Percentiles rank a stretch among this genome's conserved stretches.
These are phyloP conservation scores for Capronia americana DNA, from an alignment of 2,329 filamentous ascomycete genomes.

Conservation along the genomic window DNA sequence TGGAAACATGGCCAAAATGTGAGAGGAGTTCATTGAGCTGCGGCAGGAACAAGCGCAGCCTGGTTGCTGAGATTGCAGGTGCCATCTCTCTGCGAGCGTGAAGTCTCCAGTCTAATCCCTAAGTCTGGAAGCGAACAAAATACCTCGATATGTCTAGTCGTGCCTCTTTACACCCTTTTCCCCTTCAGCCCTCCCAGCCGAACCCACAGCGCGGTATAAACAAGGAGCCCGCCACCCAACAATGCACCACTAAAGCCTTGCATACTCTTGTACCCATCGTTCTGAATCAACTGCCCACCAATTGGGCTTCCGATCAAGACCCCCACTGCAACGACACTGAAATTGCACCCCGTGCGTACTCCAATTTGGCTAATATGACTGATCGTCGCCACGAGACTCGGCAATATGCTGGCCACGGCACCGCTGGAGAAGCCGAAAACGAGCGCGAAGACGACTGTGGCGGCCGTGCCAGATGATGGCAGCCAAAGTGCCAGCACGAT, in stretches of 20 bases:
- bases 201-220: constrained; percentile 48
- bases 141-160: neutral
- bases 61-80: neutral
- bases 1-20: neutral
- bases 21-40: neutral
- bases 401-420: constrained; percentile 67
- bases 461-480: constrained; percentile 58
- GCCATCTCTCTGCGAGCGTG: neutral
- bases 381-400: constrained; percentile 72
- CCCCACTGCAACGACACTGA: constrained; percentile 68
- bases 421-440: constrained; percentile 75
- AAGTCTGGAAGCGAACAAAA: neutral
- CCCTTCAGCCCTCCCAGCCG: constrained; percentile 42
- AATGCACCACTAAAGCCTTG: constrained; percentile 70
- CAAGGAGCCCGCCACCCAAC: constrained; percentile 50
- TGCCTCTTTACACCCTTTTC: constrained; percentile 31
- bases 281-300: constrained; percentile 65
- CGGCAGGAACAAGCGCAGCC: constrained; percentile 1
- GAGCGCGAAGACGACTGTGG: constrained; percentile 67
- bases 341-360: constrained; percentile 68
- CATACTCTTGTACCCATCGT: constrained; percentile 60
- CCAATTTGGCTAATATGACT: constrained; percentile 73
- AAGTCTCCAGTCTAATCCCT: neutral
- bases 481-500: constrained; percentile 64
- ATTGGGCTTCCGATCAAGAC: constrained; percentile 72